A percentile compares a stretch with the other conserved stretches of the same genome.
Evolutionary conservation across 2,329 filamentous ascomycete genomes (phyloP).

Genomic region (Diaporthe citrichinensis): DNA sequence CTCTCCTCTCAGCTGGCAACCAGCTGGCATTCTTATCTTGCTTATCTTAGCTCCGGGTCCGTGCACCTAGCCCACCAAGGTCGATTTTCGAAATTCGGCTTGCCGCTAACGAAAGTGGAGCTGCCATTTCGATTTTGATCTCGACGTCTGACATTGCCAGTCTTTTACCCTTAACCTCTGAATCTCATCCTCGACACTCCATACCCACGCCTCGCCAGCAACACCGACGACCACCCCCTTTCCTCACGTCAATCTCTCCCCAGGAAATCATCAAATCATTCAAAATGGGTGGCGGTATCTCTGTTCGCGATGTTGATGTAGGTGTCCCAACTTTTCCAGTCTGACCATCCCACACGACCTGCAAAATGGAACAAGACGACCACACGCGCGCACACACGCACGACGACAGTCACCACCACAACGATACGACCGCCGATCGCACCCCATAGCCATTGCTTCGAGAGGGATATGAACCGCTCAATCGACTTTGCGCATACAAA

Average conservation of each 20-base stretch:
- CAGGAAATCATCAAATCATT: slow-evolving; percentile 45
- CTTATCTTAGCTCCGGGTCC: neutral
- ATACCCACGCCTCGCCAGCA: slow-evolving; percentile 39
- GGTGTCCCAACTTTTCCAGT: slow-evolving; percentile 58
- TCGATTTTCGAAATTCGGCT: slow-evolving; percentile 23
- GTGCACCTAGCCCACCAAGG: slow-evolving; percentile 16
- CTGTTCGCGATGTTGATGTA: slow-evolving; percentile 90
- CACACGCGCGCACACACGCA: neutral
- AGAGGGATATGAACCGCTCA: slow-evolving; percentile 5
- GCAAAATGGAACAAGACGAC: slow-evolving; percentile 20
- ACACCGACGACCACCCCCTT: slow-evolving; percentile 57
- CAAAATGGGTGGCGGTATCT: slow-evolving; percentile 84
- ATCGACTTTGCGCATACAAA: slow-evolving; percentile 37
- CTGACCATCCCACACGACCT: slow-evolving; percentile 46
- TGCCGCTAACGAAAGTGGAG: slow-evolving; percentile 9
- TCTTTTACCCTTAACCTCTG: neutral
- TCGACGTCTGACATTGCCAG: slow-evolving; percentile 12
- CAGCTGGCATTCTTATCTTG: neutral
- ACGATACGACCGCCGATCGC: slow-evolving; percentile 32
- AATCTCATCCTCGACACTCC: slow-evolving; percentile 42
- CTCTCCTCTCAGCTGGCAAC: neutral
- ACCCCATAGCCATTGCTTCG: slow-evolving; percentile 32
- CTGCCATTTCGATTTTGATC: slow-evolving; percentile 7
- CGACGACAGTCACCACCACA: slow-evolving; percentile 7
- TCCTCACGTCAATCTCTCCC: slow-evolving; percentile 44